Evolutionary conservation across 768 basidiomycete genomes (phyloP).

Genomic region (Tricholoma sp.): DNA sequence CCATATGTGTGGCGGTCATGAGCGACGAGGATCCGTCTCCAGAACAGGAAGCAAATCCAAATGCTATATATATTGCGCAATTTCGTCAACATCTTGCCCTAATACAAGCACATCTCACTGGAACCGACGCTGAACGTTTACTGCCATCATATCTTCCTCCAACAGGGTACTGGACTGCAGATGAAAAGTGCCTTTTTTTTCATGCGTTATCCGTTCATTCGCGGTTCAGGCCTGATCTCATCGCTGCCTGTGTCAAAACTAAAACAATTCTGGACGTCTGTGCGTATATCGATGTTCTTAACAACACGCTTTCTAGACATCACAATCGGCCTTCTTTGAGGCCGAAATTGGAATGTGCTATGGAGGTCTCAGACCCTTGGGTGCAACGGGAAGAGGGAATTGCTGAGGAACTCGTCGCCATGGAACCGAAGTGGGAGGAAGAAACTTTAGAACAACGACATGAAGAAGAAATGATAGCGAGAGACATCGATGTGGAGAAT

Average conservation of each 20-base stretch:
- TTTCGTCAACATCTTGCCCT: constrained; percentile 31
- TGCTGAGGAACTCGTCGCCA: constrained; percentile 23
- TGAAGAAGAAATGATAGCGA: constrained; percentile 12
- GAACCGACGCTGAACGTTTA: constrained; percentile 21
- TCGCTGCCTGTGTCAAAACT: constrained; percentile 60
- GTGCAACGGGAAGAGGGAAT: constrained; percentile 42
- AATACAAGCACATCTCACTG: constrained; percentile 32
- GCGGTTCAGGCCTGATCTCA: constrained; percentile 70
- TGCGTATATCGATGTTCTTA: constrained; percentile 56
- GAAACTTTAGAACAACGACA: constrained; percentile 15
- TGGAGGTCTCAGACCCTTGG: constrained; percentile 50
- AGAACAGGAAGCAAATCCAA: constrained; percentile 8
- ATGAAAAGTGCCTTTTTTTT: constrained; percentile 72
- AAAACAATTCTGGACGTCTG: constrained; percentile 66
- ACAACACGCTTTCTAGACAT: constrained; percentile 26
- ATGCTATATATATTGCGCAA: constrained; percentile 16
- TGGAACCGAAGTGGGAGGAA: constrained; percentile 26
- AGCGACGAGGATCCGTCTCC: constrained; percentile 10
- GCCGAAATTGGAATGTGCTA: constrained; percentile 30
- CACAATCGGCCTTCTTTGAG: constrained; percentile 9
- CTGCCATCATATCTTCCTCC: constrained; percentile 32
- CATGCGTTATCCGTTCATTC: constrained; percentile 63
- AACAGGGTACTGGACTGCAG: constrained; percentile 52
- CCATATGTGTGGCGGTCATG: constrained; percentile 15
- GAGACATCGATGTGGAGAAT: not conserved